A percentile compares a stretch with the other conserved stretches of the same genome.
These are phyloP conservation scores for Cyberlindnera bimundalis DNA, from an alignment of 805 yeast species.

Conservation along the genomic window DNA sequence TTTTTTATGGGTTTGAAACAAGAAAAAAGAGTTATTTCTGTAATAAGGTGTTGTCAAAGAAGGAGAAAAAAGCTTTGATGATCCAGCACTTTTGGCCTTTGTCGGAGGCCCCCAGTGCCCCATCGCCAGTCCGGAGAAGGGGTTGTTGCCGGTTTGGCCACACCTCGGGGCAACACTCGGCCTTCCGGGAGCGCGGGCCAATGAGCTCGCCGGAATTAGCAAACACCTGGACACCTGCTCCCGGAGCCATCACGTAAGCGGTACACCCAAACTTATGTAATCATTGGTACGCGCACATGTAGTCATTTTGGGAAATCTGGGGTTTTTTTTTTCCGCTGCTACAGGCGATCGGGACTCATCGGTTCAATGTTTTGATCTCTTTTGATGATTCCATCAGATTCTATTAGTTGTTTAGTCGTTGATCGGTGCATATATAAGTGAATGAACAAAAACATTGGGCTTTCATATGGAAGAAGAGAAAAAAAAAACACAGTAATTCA, in stretches of 20 bases:
- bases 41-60: slow-evolving; percentile 1
- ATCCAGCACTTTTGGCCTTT: slow-evolving; percentile 1
- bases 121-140: slow-evolving; percentile 4
- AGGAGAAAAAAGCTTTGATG: slow-evolving; percentile 1
- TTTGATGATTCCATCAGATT: too few relatives aligned
- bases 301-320: slow-evolving; percentile 4
- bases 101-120: too few relatives aligned
- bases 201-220: slow-evolving; percentile 20
- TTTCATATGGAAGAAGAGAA: too few relatives aligned
- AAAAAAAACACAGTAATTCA: too few relatives aligned
- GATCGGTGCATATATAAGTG: too few relatives aligned
- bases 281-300: neutral
- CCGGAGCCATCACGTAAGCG: slow-evolving; percentile 13
- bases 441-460: too few relatives aligned
- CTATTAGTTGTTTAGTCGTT: too few relatives aligned
- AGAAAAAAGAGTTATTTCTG: neutral
- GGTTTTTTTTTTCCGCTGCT: neutral
- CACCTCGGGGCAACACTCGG: slow-evolving; percentile 19
- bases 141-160: slow-evolving; percentile 8
- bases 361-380: too few relatives aligned
- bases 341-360: neutral
- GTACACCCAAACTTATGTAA: slow-evolving; percentile 2
- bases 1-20: neutral
- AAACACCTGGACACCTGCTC: slow-evolving; percentile 14
- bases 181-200: slow-evolving; percentile 15